Base-by-base conservation (phyloP, 1,284 basidiomycete genomes). In the Schizophyllum commune region DNA sequence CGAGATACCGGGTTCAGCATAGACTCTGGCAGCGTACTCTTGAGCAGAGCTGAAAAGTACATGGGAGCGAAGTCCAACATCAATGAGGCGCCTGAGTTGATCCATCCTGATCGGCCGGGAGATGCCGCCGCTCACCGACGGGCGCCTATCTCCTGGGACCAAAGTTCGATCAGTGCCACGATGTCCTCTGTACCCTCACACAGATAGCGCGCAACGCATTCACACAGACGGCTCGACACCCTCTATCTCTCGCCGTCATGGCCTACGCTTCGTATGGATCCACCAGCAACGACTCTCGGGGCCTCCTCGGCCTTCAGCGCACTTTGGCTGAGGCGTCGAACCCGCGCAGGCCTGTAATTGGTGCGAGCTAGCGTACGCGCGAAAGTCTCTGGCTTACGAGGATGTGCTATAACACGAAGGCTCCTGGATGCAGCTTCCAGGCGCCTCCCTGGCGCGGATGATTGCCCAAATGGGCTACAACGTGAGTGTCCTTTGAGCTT, bases 361-460 rank as follows among this genome's bases (percentile, higher is more conserved):
- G 66, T 65, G 39, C 39, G 39, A 13, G 39, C 9, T 9, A 8
- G 39, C 39, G 39, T 3, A 13, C 2, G 39, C 8, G 39, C 39
- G 3, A 17, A 4, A 5, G 39, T 47, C 2, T 17, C 8, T 17
- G 17, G 39, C 39, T 47, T 8, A 47, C 13, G 27, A 52, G 20
- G 64, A 51, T n/a, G 32, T 17, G 21, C 2, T 32, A 19, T n/a
- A 27, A 15, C n/a, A 51, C 19, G 47, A 47, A 70, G 70, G 71
- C 8, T 72, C 68, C 21, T 72, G 70, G 68, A 65, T 71, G 58
- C 68, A 69, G 69, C 63, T 72, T 53, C 70, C 69, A 34, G 70
- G 70, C 21, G 67, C 68, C 11, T 67, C 67, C 8, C 60, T 72
- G 22, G 71, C 69, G 5, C 59, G 70, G 33, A 68, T 68, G 67